A percentile compares a stretch with the other conserved stretches of the same genome.
These are phyloP conservation scores for Cytospora piceicola DNA, from an alignment of 2,329 filamentous ascomycete species.

Conservation along the genomic window DNA sequence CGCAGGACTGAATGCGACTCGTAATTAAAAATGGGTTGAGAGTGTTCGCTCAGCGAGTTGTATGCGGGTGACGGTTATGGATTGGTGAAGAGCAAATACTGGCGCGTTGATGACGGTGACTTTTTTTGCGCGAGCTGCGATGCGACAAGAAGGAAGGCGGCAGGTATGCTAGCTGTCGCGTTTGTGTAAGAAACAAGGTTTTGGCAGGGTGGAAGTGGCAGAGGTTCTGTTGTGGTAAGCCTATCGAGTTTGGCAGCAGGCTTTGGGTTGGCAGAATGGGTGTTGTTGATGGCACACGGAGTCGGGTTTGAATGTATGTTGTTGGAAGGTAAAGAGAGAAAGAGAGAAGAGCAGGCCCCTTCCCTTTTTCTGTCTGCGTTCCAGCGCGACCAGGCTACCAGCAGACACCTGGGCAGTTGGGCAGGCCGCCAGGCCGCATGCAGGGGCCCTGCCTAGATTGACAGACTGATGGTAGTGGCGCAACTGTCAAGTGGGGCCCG, in stretches of 20 bases:
- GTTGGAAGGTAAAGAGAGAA: constrained; percentile 1
- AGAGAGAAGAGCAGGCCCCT: constrained; percentile 18
- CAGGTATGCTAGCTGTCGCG: neutral
- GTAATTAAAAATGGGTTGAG: neutral
- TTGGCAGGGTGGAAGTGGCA: constrained; percentile 16
- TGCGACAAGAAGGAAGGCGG: constrained; percentile 13
- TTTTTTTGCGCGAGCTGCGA: constrained; percentile 16
- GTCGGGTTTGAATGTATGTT: constrained; percentile 16
- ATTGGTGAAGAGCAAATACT: neutral
- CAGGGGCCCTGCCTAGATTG: constrained; percentile 11
- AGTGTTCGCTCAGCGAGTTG: constrained; percentile 7
- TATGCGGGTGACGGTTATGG: neutral
- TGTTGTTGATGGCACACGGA: constrained; percentile 4
- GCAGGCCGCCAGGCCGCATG: constrained; percentile 22
- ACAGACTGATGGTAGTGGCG: neutral
- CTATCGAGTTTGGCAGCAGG: constrained; percentile 18
- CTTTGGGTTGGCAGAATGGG: constrained; percentile 12
- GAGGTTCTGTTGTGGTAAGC: constrained; percentile 2
- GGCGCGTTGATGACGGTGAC: constrained; percentile 1
- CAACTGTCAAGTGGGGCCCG: constrained; percentile 1
- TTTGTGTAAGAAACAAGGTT: constrained; percentile 1
- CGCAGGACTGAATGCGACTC: constrained; percentile 12
- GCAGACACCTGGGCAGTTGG: constrained; percentile 13
- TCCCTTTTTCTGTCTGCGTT: constrained; percentile 19
- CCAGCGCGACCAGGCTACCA: constrained; percentile 15